Conservation (phyloP, 495 filamentous ascomycete genomes). For the Penicillium chermesinum region DNA sequence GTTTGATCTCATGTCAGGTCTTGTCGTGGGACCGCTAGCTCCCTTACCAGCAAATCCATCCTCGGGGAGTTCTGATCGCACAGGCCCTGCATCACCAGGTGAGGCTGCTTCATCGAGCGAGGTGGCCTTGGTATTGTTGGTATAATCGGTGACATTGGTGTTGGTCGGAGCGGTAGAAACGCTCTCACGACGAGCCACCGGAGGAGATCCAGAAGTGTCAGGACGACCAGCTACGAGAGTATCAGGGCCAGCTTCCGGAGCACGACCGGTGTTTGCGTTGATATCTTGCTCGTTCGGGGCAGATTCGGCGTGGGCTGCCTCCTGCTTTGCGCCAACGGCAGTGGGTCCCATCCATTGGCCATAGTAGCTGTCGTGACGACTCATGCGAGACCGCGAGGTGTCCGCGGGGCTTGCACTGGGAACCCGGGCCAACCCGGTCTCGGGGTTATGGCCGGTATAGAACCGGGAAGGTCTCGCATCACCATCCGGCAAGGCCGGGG, state of each 20-base stretch:
- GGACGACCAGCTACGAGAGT: constrained; percentile 21
- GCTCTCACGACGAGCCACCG: constrained; percentile 31
- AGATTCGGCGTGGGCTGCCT: constrained; percentile 13
- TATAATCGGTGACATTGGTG: constrained; percentile 34
- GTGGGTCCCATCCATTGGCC: constrained; percentile 40
- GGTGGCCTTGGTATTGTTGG: constrained; percentile 34
- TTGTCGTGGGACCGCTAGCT: not conserved
- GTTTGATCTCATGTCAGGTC: constrained; percentile 14
- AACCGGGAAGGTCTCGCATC: constrained; percentile 23
- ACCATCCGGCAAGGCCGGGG: constrained; percentile 48
- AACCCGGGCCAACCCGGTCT: constrained; percentile 11
- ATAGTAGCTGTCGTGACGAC: constrained; percentile 38
- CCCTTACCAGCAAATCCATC: constrained; percentile 7
- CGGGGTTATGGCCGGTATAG: constrained; percentile 9
- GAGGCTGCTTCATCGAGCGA: constrained; percentile 29
- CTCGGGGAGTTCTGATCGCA: not conserved
- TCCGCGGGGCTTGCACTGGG: constrained; percentile 7
- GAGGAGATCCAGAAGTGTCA: constrained; percentile 22
- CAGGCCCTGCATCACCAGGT: constrained; percentile 1
- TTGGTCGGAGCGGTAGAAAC: constrained; percentile 36
- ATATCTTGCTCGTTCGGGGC: constrained; percentile 17
- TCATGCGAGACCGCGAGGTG: constrained; percentile 10
- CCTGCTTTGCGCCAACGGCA: constrained; percentile 21
- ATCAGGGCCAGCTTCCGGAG: constrained; percentile 19
- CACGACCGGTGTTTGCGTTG: constrained; percentile 19